Percentiles rank a stretch among this genome's conserved stretches.
phyloP scores from a whole-genome alignment of 345 rosid species.

The Acer campestre region DNA sequence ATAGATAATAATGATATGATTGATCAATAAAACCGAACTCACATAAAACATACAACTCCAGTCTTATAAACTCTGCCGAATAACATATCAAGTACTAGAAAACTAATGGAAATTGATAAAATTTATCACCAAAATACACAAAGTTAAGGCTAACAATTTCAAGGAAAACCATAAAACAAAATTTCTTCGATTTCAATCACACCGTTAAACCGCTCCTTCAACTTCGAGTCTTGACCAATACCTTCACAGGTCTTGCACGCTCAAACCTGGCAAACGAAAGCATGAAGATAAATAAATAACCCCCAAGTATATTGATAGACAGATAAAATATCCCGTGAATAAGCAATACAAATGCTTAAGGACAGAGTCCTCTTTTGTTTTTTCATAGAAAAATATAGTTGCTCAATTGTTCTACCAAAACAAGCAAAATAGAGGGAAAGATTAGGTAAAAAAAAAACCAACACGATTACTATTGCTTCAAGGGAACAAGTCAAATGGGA shows the following conservation, averaged over 20 bases:
- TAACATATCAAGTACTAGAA: neutral
- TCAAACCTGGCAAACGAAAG: conserved; percentile 24
- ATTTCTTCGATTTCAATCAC: neutral
- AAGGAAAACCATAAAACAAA: neutral
- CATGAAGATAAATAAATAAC: neutral
- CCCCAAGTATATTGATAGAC: no score
- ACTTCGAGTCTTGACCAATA: neutral
- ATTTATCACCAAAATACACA: neutral
- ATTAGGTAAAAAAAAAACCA: neutral
- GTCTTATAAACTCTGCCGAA: neutral
- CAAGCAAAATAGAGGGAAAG: neutral
- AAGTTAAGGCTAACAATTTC: neutral
- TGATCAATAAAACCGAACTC: neutral
- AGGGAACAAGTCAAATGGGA: conserved; percentile 41
- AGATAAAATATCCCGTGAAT: neutral
- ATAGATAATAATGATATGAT: neutral
- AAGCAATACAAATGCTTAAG: neutral
- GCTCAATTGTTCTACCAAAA: neutral
- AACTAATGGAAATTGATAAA: neutral
- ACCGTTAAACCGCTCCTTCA: neutral
- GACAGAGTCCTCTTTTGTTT: no score
- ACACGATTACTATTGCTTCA: conserved; percentile 33
- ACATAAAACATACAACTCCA: neutral
- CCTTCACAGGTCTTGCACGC: conserved; percentile 32
- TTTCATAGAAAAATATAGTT: neutral